Evolutionary conservation across 169 alveolate genomes (phyloP), one percentile per base, ranked within the genome.

Genomic region (Toxoplasma gondii): DNA sequence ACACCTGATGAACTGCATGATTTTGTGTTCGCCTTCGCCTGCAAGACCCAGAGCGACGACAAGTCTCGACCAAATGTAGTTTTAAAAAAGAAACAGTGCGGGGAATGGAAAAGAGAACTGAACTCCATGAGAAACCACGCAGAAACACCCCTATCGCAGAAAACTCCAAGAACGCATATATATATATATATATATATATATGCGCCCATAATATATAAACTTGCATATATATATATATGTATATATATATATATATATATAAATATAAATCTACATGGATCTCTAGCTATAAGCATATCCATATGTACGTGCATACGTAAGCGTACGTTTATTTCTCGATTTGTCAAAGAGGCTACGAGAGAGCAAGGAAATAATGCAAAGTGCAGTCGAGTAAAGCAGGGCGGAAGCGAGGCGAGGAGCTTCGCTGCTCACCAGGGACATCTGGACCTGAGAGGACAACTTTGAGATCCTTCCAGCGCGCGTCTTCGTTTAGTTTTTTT

Each of bases 21-120:
- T 99, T 97, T 99, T 99, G 96, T 99, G 99, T 94, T 99, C 99
- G 41, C 99, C 99, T 96, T 99, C 99, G 49, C 99, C 99, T 98
- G 97, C 98, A 97, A 54, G 36, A 67, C 16, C 0, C 34, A 43
- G 64, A 53, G 53, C 29, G 80, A 24, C 7, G n/a, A 29, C 9
- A 88, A 31, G 44, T 49, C 58, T 49, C 58, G 12, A 12, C 58
- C 58, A 4, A 49, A 54, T 38, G 17, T 4, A 49, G 45, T 1
- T 22, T 38, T 69, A n/a, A 39, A n/a, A 53, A n/a, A 81, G 88
- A n/a, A 81, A 39, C 34, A 34, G 34, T 34, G 31, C 22, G 43
- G 31, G 44, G 82, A 69, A 4, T 29, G 2, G 5, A 17, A 31
- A 69, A 69, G 82, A 17, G n/a, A 69, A 31, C 5, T 17, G 38